These are phyloP conservation scores for Venturiaceae sp. DNA, from an alignment of 2,329 filamentous ascomycete species.

Conservation along the genomic window DNA sequence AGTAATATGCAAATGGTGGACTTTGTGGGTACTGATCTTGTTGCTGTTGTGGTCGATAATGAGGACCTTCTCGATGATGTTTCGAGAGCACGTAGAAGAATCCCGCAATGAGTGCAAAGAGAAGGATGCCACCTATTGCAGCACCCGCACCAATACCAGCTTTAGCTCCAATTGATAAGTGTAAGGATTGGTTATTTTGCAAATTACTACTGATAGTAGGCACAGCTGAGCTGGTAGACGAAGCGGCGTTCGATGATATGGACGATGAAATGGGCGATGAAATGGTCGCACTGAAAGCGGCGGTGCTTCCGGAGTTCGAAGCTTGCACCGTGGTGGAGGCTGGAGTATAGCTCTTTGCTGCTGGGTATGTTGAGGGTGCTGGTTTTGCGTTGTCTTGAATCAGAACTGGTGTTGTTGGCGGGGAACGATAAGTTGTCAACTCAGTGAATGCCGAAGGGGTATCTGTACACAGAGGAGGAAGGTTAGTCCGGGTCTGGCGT, in stretches of 20 bases:
- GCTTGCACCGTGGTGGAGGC: neutral
- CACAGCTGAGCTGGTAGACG: neutral
- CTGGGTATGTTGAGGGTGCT: no score
- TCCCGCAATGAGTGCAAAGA: neutral
- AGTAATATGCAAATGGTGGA: no score
- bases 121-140: neutral
- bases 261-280: neutral
- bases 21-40: no score
- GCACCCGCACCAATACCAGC: neutral
- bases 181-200: neutral
- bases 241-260: neutral
- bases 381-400: no score
- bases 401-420: neutral
- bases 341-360: neutral
- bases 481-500: neutral
- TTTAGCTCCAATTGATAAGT: neutral
- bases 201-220: no score
- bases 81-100: no score
- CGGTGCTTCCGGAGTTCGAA: neutral
- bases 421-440: neutral
- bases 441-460: neutral
- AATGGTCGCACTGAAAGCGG: neutral
- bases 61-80: no score
- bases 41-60: no score
- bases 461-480: no score